Conservation (phyloP, 23 red algal genomes). For the Gracilaria gracilis region DNA sequence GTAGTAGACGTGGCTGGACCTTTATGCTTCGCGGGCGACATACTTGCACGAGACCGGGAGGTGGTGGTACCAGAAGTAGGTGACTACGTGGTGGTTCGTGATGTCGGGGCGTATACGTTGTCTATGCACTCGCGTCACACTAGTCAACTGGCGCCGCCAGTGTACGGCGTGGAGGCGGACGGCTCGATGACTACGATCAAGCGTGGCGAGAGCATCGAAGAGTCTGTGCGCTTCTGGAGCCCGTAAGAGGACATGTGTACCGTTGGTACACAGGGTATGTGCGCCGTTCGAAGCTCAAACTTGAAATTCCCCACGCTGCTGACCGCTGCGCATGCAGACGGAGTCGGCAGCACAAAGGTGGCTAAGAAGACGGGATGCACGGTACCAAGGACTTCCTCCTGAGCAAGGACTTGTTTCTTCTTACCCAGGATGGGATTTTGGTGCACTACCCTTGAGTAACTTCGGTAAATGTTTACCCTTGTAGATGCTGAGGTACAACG, state of each 20-base stretch:
- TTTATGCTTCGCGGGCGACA: constrained; percentile 86
- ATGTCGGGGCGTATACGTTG: constrained; percentile 81
- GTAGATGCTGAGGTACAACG: too few relatives aligned
- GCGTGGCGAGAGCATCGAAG: constrained; percentile 61
- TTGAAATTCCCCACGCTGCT: too few relatives aligned
- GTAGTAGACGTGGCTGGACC: constrained; percentile 76
- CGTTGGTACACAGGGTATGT: neutral
- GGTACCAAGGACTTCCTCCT: too few relatives aligned
- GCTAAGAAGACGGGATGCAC: too few relatives aligned
- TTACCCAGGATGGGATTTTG: too few relatives aligned
- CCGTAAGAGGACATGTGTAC: too few relatives aligned
- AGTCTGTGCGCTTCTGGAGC: constrained; percentile 72
- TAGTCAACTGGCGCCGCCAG: constrained; percentile 65
- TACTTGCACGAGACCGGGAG: constrained; percentile 72
- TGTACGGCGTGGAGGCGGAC: constrained; percentile 66
- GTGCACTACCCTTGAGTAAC: too few relatives aligned
- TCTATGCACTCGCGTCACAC: constrained; percentile 78
- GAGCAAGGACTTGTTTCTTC: too few relatives aligned
- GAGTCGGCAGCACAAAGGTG: too few relatives aligned
- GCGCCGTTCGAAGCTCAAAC: neutral
- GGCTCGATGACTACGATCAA: constrained; percentile 38
- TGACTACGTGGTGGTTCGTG: constrained; percentile 78
- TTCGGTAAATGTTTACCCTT: too few relatives aligned
- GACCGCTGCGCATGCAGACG: too few relatives aligned
- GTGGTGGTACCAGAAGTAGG: constrained; percentile 54